A percentile compares a stretch with the other conserved stretches of the same genome.
These are phyloP conservation scores for Smallanthus sonchifolius DNA, from an alignment of 129 eudicot genomes.

Conservation along the genomic window DNA sequence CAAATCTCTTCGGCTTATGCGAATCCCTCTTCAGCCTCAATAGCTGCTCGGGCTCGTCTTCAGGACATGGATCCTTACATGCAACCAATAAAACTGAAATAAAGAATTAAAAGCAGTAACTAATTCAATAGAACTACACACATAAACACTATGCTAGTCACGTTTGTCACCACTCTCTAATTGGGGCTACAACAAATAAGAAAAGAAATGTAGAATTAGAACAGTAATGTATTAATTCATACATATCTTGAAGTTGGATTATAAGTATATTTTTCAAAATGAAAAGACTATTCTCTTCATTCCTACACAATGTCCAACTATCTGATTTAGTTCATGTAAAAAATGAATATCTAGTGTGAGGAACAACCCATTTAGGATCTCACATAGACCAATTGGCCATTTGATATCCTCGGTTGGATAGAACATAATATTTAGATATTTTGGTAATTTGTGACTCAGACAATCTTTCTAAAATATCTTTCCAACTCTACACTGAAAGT, in stretches of 20 bases:
- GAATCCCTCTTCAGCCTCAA: too few relatives aligned
- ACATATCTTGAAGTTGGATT: neutral
- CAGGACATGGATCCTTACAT: too few relatives aligned
- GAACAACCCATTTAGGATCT: too few relatives aligned
- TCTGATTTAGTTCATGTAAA: neutral
- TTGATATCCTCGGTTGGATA: too few relatives aligned
- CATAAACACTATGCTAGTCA: slow-evolving; percentile 29
- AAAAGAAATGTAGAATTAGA: slow-evolving; percentile 31
- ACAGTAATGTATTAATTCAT: neutral
- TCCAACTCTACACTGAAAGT: too few relatives aligned
- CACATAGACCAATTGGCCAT: too few relatives aligned
- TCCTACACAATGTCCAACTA: neutral
- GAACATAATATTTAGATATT: too few relatives aligned
- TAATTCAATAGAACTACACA: neutral
- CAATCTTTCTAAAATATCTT: too few relatives aligned
- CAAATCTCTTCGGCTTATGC: too few relatives aligned
- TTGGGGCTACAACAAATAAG: slow-evolving; percentile 60
- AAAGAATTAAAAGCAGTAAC: neutral
- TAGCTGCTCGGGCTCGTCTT: too few relatives aligned
- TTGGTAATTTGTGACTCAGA: too few relatives aligned
- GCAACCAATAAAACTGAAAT: too few relatives aligned
- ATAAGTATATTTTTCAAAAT: neutral
- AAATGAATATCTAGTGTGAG: neutral
- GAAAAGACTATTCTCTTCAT: neutral
- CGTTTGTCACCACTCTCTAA: slow-evolving; percentile 90